phyloP scores from a whole-genome alignment of 169 alveolate genomes.

The Babesia divergens region DNA sequence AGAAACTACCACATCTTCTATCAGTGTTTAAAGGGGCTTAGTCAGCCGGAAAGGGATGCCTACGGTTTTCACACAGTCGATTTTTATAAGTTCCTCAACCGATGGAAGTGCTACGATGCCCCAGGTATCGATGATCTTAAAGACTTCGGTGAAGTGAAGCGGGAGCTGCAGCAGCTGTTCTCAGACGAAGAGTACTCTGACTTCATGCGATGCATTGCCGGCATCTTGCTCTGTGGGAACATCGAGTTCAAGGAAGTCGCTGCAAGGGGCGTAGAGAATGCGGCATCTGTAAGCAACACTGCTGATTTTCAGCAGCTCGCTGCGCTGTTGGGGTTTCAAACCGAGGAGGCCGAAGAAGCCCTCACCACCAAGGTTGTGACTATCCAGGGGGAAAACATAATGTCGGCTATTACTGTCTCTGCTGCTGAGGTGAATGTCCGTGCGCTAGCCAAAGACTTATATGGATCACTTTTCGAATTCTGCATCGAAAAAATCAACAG shows the following conservation, averaged over 20 bases:
- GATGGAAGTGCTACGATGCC: conserved; percentile 71
- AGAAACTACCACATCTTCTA: conserved; percentile 96
- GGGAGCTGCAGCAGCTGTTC: conserved; percentile 44
- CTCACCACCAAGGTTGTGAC: conserved; percentile 67
- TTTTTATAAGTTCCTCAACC: conserved; percentile 63
- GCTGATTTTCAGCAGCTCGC: conserved; percentile 57
- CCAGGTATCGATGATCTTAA: conserved; percentile 73
- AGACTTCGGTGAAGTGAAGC: conserved; percentile 52
- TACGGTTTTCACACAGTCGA: conserved; percentile 44
- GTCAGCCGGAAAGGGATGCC: conserved; percentile 20
- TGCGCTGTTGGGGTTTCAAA: conserved; percentile 64
- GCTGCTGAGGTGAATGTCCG: conserved; percentile 68
- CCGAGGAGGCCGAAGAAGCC: conserved; percentile 49
- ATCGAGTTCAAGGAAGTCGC: conserved; percentile 64
- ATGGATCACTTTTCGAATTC: conserved; percentile 74
- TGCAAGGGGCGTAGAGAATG: conserved; percentile 68
- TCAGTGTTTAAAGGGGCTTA: conserved; percentile 72
- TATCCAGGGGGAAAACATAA: conserved; percentile 64
- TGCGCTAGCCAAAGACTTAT: conserved; percentile 79
- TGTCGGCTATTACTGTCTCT: conserved; percentile 64
- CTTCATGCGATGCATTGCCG: conserved; percentile 57
- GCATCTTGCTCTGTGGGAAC: conserved; percentile 77
- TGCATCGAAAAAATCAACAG: conserved; percentile 73
- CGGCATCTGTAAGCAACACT: conserved; percentile 50
- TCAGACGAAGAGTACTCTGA: conserved; percentile 16